phyloP scores from a whole-genome alignment of 768 basidiomycete genomes.

The Leccinum subgranulosum region DNA sequence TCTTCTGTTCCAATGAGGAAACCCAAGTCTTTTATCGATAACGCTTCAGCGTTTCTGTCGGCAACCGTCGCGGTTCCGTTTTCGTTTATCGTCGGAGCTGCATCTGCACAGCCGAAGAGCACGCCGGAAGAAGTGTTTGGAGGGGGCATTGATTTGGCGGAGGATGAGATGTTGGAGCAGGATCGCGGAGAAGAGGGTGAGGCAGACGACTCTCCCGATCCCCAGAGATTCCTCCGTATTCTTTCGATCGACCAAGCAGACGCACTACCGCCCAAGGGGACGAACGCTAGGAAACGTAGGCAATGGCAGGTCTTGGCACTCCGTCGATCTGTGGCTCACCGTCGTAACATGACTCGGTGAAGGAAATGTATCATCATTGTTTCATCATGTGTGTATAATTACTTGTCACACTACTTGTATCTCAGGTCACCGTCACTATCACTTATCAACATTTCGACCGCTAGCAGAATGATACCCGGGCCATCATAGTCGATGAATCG shows the following conservation, averaged over 20 bases:
- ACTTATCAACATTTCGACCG: background rate
- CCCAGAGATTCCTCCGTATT: constrained; percentile 52
- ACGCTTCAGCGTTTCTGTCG: constrained; percentile 65
- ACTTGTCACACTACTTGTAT: background rate
- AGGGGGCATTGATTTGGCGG: constrained; percentile 66
- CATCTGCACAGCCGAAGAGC: constrained; percentile 33
- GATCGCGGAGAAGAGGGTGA: constrained; percentile 78
- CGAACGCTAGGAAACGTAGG: constrained; percentile 39
- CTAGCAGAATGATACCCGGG: background rate
- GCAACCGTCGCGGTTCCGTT: constrained; percentile 60
- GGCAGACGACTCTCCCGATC: constrained; percentile 68
- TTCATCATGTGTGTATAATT: background rate
- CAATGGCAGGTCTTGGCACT: constrained; percentile 49
- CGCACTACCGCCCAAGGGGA: constrained; percentile 26
- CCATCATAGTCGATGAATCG: background rate
- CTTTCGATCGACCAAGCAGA: constrained; percentile 46
- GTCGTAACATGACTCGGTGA: constrained; percentile 15
- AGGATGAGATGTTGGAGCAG: constrained; percentile 76
- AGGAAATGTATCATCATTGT: background rate
- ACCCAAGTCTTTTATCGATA: constrained; percentile 66
- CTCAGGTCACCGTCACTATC: background rate
- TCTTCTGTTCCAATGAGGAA: constrained; percentile 64
- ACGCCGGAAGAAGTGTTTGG: constrained; percentile 68
- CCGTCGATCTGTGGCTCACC: constrained; percentile 30
- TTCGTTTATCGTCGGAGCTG: constrained; percentile 45